A percentile compares a stretch with the other conserved stretches of the same genome.
These are phyloP conservation scores for Xylaria sp. DNA, from an alignment of 2,329 filamentous ascomycete species.

Conservation along the genomic window DNA sequence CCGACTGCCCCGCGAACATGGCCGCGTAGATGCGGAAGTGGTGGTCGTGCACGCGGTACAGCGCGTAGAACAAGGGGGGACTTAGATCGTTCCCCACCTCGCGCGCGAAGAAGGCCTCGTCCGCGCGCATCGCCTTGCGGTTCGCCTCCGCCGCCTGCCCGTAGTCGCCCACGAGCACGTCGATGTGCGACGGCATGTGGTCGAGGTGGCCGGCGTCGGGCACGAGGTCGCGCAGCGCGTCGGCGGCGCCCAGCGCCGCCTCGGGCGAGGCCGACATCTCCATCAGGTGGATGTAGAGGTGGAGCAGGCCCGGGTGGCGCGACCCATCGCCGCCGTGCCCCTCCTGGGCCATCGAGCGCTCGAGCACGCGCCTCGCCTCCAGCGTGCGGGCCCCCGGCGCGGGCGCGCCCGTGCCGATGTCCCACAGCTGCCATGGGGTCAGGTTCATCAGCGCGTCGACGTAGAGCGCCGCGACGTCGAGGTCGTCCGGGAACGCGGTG, in stretches of 20 bases:
- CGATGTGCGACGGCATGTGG: conserved; percentile 79
- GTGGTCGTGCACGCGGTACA: conserved; percentile 75
- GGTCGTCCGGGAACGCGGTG: conserved; percentile 52
- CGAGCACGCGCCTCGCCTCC: conserved; percentile 61
- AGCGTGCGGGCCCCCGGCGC: conserved; percentile 57
- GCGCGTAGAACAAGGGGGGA: conserved; percentile 71
- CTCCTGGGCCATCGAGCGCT: conserved; percentile 55
- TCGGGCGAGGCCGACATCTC: conserved; percentile 75
- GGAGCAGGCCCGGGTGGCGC: conserved; percentile 69
- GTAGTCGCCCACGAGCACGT: conserved; percentile 75
- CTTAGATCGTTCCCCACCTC: too few species aligned
- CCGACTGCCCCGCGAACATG: conserved; percentile 72
- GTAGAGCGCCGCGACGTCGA: conserved; percentile 66
- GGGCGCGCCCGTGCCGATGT: conserved; percentile 60
- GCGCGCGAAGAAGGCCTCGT: conserved; percentile 65
- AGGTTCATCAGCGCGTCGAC: conserved; percentile 69
- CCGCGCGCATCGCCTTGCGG: conserved; percentile 65
- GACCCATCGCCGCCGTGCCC: too few species aligned
- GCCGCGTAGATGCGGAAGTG: conserved; percentile 77
- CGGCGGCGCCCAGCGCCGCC: conserved; percentile 60
- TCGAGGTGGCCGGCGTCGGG: conserved; percentile 72
- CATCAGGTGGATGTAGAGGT: conserved; percentile 77
- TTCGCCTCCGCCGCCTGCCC: conserved; percentile 68
- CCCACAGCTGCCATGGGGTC: conserved; percentile 67
- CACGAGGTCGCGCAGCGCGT: conserved; percentile 64